These are phyloP conservation scores for Lachancea kluyveri DNA, from an alignment of 805 yeast species.

Conservation along the genomic window DNA sequence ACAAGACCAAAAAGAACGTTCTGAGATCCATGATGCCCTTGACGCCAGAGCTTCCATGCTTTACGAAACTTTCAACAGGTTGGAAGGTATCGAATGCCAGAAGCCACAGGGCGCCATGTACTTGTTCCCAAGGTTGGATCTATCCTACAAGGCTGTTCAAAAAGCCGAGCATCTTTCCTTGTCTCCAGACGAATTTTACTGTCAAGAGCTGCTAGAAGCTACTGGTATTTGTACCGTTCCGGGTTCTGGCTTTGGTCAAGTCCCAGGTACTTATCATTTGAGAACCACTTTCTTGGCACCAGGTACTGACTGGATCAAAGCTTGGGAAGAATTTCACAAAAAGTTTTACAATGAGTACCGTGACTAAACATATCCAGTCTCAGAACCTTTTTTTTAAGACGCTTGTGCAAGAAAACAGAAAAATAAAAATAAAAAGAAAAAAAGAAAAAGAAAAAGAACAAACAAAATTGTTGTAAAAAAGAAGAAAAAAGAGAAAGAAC, in stretches of 20 bases:
- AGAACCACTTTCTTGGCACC: conserved; percentile 98
- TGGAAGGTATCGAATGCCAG: conserved; percentile 83
- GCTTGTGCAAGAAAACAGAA: no score
- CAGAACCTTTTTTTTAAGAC: no score
- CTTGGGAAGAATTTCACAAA: conserved; percentile 75
- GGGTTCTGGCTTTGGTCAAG: conserved; percentile 96
- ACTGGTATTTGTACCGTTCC: conserved; percentile 98
- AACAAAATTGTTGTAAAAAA: no score
- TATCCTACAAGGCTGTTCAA: conserved; percentile 57
- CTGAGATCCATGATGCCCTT: conserved; percentile 55
- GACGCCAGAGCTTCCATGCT: conserved; percentile 56
- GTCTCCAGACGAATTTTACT: conserved; percentile 83
- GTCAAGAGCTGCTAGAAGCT: conserved; percentile 69
- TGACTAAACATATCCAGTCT: no score
- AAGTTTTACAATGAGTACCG: conserved; percentile 57
- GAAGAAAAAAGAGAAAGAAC: no score
- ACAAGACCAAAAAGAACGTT: conserved; percentile 56
- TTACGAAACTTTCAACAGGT: conserved; percentile 60
- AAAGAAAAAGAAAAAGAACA: no score
- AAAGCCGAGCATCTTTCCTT: conserved; percentile 52
- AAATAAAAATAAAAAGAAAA: no score
- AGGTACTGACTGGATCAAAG: conserved; percentile 79
- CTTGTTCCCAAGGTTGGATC: conserved; percentile 71
- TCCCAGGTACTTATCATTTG: conserved; percentile 80
- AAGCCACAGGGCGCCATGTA: conserved; percentile 98